A percentile compares a stretch with the other conserved stretches of the same genome.
phyloP scores from a whole-genome alignment of 140 eudicot genomes.

The Ambrosia hybrid region DNA sequence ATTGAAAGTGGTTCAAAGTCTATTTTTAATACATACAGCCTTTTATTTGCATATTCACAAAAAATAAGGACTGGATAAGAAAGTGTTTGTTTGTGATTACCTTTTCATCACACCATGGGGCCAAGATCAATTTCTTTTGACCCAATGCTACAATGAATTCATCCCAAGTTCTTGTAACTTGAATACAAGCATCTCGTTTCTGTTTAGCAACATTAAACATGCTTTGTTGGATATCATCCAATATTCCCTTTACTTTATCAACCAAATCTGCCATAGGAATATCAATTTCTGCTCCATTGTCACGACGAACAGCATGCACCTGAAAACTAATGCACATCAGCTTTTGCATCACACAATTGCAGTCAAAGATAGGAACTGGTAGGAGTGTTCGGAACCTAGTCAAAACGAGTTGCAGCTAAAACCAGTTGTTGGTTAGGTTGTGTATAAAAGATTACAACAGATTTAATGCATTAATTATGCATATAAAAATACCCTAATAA shows the following conservation, averaged over 20 bases:
- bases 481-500: too few species aligned
- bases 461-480: too few species aligned
- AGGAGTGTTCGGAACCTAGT: too few species aligned
- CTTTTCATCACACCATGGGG: slow-evolving; percentile 99
- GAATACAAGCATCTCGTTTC: slow-evolving; percentile 82
- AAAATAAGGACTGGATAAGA: too few species aligned
- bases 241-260: slow-evolving; percentile 60
- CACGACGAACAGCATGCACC: slow-evolving; percentile 89
- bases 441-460: too few species aligned
- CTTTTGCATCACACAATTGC: background rate
- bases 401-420: too few species aligned
- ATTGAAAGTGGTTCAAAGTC: too few species aligned
- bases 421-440: too few species aligned
- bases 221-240: slow-evolving; percentile 60
- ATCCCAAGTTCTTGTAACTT: slow-evolving; percentile 72
- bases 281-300: slow-evolving; percentile 60
- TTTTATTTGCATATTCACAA: background rate
- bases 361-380: too few species aligned
- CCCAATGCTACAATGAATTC: slow-evolving; percentile 74
- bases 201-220: slow-evolving; percentile 67
- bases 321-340: slow-evolving; percentile 20
- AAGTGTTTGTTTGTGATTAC: slow-evolving; percentile 30
- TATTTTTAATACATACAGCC: too few species aligned
- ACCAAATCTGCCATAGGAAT: slow-evolving; percentile 68
- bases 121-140: slow-evolving; percentile 84